Conservation (phyloP, 208 protist genomes). For the Acanthamoeba healyi region DNA sequence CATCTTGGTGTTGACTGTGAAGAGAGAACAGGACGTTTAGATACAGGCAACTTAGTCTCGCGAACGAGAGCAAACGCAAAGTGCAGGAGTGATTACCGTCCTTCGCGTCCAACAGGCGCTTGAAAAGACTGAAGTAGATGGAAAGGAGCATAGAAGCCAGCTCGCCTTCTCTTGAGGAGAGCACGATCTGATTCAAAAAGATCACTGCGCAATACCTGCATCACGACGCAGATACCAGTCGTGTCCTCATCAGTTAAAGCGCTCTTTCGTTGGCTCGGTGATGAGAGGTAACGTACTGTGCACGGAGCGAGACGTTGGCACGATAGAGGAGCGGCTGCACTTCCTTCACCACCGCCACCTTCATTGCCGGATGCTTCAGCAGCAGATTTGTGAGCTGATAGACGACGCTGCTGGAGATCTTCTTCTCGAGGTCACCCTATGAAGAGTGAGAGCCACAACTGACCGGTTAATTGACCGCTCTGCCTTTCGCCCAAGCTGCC, state of each 20-base stretch:
- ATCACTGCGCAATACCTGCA: conserved; percentile 77
- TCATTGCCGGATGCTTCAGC: conserved; percentile 79
- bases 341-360: conserved; percentile 78
- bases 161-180: conserved; percentile 43
- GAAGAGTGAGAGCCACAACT: no score
- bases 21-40: neutral
- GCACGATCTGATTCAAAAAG: conserved; percentile 83
- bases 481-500: no score
- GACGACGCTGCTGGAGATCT: conserved; percentile 77
- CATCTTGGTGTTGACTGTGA: conserved; percentile 59
- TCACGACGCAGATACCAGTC: neutral
- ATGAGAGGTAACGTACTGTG: conserved; percentile 73
- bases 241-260: neutral
- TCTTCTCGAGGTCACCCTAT: conserved; percentile 80
- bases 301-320: conserved; percentile 77
- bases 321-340: conserved; percentile 83
- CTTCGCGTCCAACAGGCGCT: neutral
- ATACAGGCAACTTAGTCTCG: no score
- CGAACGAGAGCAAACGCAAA: no score
- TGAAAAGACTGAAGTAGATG: conserved; percentile 84
- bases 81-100: no score
- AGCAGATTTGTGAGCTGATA: conserved; percentile 76
- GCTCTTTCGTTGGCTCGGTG: neutral
- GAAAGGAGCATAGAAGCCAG: conserved; percentile 76
- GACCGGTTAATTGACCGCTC: no score